These are phyloP conservation scores for Penicillium diatomitis DNA, from an alignment of 495 filamentous ascomycete genomes.

Conservation along the genomic window DNA sequence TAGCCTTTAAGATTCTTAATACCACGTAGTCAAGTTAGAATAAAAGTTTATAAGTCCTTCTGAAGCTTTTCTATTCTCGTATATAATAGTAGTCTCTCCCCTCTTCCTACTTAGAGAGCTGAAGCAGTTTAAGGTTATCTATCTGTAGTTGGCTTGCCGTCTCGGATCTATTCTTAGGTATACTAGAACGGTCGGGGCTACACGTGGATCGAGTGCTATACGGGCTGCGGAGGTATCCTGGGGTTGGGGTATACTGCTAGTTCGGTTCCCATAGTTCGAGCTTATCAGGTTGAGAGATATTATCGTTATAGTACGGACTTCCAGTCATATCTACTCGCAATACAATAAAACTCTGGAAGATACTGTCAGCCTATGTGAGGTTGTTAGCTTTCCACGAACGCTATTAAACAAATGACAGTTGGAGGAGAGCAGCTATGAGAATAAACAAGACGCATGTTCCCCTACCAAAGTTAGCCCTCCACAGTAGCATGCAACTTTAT, in stretches of 20 bases:
- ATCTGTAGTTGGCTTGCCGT: background rate
- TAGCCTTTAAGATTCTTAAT: no score
- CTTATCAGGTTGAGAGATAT: background rate
- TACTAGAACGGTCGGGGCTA: background rate
- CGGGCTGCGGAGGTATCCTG: slow-evolving; percentile 4
- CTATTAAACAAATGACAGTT: background rate
- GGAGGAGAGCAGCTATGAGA: background rate
- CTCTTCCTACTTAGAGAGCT: slow-evolving; percentile 4
- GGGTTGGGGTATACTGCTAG: slow-evolving; percentile 1
- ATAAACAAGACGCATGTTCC: background rate
- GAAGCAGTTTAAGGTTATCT: background rate
- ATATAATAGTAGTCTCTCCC: slow-evolving; percentile 2
- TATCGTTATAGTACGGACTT: background rate
- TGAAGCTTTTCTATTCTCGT: no score
- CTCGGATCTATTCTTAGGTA: background rate
- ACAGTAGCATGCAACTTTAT: background rate
- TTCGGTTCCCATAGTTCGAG: slow-evolving; percentile 1
- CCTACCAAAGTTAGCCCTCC: background rate
- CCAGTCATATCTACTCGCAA: background rate
- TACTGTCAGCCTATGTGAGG: background rate
- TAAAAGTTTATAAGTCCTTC: no score
- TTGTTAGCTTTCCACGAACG: background rate
- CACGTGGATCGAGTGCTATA: background rate
- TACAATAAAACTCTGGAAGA: background rate
- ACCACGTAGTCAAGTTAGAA: no score